These are phyloP conservation scores for Hanseniaspora lachancei DNA, from an alignment of 805 yeast species.

Conservation along the genomic window DNA sequence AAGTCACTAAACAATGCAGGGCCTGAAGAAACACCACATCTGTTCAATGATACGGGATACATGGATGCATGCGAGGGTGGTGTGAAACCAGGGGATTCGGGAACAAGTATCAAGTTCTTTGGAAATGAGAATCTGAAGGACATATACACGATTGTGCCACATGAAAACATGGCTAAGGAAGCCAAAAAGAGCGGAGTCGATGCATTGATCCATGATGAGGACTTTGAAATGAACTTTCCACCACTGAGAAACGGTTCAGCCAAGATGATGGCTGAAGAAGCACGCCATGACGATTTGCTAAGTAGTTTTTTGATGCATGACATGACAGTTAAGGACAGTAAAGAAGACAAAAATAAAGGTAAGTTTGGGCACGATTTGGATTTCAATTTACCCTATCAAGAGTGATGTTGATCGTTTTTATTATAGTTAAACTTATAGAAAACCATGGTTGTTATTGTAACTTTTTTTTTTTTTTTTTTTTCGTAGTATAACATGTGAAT, in stretches of 20 bases:
- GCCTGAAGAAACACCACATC: neutral
- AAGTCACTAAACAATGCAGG: neutral
- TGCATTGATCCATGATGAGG: neutral
- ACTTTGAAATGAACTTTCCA: constrained; percentile 3
- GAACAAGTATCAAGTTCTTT: neutral
- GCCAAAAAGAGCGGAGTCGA: neutral
- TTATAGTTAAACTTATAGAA: too few species aligned
- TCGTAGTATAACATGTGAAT: too few species aligned
- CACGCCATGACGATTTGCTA: neutral
- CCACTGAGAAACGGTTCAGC: neutral
- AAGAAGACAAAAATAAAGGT: neutral
- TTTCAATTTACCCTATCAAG: neutral
- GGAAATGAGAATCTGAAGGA: neutral
- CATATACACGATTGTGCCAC: neutral
- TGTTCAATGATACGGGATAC: neutral
- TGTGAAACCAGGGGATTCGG: neutral
- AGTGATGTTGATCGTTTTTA: neutral
- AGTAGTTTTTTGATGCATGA: constrained; percentile 5
- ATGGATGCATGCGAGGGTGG: neutral
- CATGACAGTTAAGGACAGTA: neutral
- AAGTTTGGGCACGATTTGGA: neutral
- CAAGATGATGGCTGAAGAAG: neutral
- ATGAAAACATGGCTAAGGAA: neutral
- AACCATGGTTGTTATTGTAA: too few species aligned
- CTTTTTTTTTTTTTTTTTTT: neutral